A percentile compares a stretch with the other conserved stretches of the same genome.
Conservation (phyloP, 345 rosid genomes). For the Acer yangbiense region DNA sequence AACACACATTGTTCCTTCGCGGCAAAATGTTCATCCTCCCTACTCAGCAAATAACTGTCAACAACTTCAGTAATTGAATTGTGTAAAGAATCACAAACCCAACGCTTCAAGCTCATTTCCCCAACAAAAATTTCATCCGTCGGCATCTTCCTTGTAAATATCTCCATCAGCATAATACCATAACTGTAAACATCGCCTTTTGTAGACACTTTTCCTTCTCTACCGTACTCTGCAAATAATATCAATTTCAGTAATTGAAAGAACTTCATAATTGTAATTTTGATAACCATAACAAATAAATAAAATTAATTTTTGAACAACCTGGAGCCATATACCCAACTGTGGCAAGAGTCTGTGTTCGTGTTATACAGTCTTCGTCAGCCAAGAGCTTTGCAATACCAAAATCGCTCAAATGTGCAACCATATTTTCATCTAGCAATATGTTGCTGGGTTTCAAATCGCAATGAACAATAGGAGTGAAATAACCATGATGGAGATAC, state of each 20-base stretch:
- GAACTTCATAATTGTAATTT: background rate
- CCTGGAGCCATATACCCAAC: conserved; percentile 14
- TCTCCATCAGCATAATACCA: conserved; percentile 16
- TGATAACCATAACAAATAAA: background rate
- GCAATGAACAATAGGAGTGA: conserved; percentile 7
- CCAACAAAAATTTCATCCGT: conserved; percentile 13
- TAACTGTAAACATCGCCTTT: conserved; percentile 16
- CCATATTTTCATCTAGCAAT: background rate
- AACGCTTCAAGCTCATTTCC: conserved; percentile 16
- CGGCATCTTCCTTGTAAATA: conserved; percentile 5
- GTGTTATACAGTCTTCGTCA: background rate
- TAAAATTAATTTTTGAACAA: background rate
- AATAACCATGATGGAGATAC: conserved; percentile 15
- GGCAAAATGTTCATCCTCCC: background rate
- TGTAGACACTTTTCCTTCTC: background rate
- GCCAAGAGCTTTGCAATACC: conserved; percentile 1
- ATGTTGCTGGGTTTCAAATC: conserved; percentile 20
- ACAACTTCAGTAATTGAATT: background rate
- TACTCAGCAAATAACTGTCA: background rate
- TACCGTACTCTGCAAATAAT: background rate
- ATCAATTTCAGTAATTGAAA: background rate
- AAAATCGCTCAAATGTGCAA: conserved; percentile 8
- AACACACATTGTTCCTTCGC: conserved; percentile 6
- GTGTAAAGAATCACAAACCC: background rate
- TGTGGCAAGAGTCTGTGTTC: conserved; percentile 7